Conservation (phyloP, 23 red algal genomes). For the Gracilaria domingensis region DNA sequence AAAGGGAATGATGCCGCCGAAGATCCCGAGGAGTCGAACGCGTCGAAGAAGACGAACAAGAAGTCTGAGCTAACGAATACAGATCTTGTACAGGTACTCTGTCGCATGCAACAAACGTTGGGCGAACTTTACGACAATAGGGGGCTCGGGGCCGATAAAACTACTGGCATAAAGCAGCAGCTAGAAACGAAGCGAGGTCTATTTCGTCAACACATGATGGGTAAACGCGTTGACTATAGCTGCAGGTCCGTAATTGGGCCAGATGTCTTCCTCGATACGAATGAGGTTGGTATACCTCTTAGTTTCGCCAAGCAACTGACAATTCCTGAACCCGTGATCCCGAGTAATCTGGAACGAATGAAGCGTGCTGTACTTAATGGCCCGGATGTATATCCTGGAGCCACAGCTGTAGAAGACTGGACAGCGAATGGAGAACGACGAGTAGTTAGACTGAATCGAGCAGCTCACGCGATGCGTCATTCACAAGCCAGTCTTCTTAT, state of each 20-base stretch:
- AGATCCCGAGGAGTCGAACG: background rate
- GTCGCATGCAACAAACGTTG: constrained; percentile 73
- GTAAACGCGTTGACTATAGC: constrained; percentile 95
- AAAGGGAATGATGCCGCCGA: constrained; percentile 1
- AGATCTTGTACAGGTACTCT: constrained; percentile 18
- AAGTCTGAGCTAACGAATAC: background rate
- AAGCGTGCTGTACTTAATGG: constrained; percentile 76
- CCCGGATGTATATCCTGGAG: constrained; percentile 81
- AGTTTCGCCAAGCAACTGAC: constrained; percentile 91
- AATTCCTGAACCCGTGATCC: constrained; percentile 76
- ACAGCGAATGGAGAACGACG: constrained; percentile 45
- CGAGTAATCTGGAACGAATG: constrained; percentile 69
- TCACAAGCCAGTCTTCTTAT: constrained; percentile 52
- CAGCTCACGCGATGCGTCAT: constrained; percentile 20
- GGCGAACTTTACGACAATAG: constrained; percentile 79
- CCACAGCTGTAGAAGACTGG: constrained; percentile 84
- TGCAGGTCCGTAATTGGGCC: constrained; percentile 98
- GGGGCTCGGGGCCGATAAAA: constrained; percentile 33
- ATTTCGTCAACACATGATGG: constrained; percentile 99
- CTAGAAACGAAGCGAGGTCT: constrained; percentile 94
- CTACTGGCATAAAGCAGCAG: constrained; percentile 91
- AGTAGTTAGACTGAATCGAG: constrained; percentile 30
- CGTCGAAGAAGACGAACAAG: constrained; percentile 2
- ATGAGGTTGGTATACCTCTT: constrained; percentile 96
- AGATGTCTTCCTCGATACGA: constrained; percentile 97